A percentile compares a stretch with the other conserved stretches of the same genome.
Evolutionary conservation across 176 grass and related monocot species (phyloP).

Genomic region (Tillandsia leiboldiana): DNA sequence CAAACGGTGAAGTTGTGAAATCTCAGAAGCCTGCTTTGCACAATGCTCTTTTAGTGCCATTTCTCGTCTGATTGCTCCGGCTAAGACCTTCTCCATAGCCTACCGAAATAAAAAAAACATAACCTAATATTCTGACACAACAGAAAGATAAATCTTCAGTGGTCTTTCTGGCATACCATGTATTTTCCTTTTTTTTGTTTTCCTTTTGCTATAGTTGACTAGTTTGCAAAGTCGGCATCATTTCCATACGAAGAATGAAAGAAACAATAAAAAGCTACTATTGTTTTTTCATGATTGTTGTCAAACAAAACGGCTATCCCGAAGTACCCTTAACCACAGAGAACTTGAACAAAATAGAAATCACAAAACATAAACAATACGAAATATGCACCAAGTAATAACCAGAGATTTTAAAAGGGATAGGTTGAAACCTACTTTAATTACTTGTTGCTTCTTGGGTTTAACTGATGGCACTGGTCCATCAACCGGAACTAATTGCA

Average conservation of each 20-base stretch:
- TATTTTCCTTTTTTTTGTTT: too few relatives aligned
- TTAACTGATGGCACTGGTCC: conserved; percentile 32
- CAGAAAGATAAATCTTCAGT: not conserved
- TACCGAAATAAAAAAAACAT: conserved; percentile 25
- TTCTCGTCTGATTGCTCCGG: conserved; percentile 89
- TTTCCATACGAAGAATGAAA: too few relatives aligned
- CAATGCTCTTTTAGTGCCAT: conserved; percentile 82
- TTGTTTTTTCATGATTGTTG: too few relatives aligned
- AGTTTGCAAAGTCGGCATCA: too few relatives aligned
- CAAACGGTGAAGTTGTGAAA: conserved; percentile 79
- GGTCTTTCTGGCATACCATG: too few relatives aligned
- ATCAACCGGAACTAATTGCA: conserved; percentile 52
- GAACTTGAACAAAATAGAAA: too few relatives aligned
- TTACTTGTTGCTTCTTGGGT: conserved; percentile 47
- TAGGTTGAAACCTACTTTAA: conserved; percentile 45
- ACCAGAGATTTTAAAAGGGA: not conserved
- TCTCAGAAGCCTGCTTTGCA: conserved; percentile 77
- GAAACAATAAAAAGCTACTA: too few relatives aligned
- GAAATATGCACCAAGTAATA: not conserved
- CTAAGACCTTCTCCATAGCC: conserved; percentile 87
- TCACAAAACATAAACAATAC: too few relatives aligned
- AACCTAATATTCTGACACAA: not conserved
- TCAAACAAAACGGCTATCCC: too few relatives aligned
- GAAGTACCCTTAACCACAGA: too few relatives aligned
- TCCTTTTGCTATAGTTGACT: too few relatives aligned